Evolutionary conservation across 164 flowering plant species (phyloP), one percentile per base, ranked within the genome.

Genomic region (Tetracentron sinense): DNA sequence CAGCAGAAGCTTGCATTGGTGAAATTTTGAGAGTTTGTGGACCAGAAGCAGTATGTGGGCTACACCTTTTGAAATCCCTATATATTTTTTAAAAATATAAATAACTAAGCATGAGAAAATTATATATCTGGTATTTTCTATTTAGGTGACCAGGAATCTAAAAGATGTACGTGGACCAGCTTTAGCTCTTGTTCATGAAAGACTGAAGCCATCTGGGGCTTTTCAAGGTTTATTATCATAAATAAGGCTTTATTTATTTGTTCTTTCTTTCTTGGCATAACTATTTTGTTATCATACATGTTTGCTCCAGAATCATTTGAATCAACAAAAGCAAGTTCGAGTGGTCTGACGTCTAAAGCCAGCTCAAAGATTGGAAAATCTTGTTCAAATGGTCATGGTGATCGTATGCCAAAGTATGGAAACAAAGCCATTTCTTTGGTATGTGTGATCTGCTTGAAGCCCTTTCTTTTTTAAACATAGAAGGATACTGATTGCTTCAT

Each of bases 141-240:
- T 31, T 53, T 60, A 94, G 99, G 87, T 95, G 58, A 78, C 81
- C 47, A 90, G 85, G 80, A 80, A 71, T 70, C 51, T 87, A 53
- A 95, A 62, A 69, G 99, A 95, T 72, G 62, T 92, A 31, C 89
- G 81, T 65, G 98, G 95, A 61, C 86, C 98, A 28, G 91, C 95
- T 52, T 76, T 87, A 64, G 79, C 82, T 68, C 71, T 83, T 68
- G 81, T 90, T 72, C 78, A 79, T 67, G 99, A 95, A 70, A 74
- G 89, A 48, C 61, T 90, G 54, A 87, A 79, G 60, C 90, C 84
- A 12, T 58, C 75, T 71, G 90, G 87, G 47, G 75, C 74, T 54
- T 60, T 81, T 54, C 90, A 81, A 70, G 99, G 99, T 92, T 19
- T 58, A 27, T 33, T 42, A 38, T 29, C 42, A 50, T 42, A 23